These are phyloP conservation scores for Takashimella koratensis DNA, from an alignment of 1,284 basidiomycete genomes.

Conservation along the genomic window DNA sequence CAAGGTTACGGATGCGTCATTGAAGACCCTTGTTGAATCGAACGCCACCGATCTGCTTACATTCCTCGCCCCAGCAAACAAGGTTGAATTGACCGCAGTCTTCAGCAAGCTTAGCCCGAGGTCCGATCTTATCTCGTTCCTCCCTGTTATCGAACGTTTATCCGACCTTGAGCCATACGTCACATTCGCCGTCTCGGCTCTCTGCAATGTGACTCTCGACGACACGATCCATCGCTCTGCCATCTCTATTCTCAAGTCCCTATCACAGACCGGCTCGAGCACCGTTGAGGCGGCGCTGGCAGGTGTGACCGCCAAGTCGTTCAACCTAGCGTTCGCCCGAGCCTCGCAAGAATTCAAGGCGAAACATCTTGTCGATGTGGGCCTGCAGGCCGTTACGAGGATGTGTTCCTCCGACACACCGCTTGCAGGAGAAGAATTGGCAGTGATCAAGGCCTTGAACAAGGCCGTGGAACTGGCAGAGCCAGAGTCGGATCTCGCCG, in stretches of 20 bases:
- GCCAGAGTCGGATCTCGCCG: constrained; percentile 62
- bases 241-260: not conserved
- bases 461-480: constrained; percentile 17
- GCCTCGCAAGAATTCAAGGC: not conserved
- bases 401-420: constrained; percentile 16
- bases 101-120: not conserved
- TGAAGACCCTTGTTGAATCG: not conserved
- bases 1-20: not conserved
- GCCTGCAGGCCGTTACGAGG: constrained; percentile 22
- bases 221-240: constrained; percentile 9
- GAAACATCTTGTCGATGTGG: constrained; percentile 15
- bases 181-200: constrained; percentile 6
- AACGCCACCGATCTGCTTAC: not conserved
- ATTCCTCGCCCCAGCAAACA: not conserved
- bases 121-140: not conserved
- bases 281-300: constrained; percentile 1
- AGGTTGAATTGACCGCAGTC: not conserved
- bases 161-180: not conserved
- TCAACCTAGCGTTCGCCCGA: constrained; percentile 6
- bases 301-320: not conserved
- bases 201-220: not conserved
- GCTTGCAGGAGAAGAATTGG: constrained; percentile 12
- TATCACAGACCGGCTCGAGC: not conserved
- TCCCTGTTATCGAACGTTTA: not conserved
- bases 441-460: constrained; percentile 5